phyloP scores from a whole-genome alignment of 2,329 filamentous ascomycete species.

The Dactylellina parvicollis region DNA sequence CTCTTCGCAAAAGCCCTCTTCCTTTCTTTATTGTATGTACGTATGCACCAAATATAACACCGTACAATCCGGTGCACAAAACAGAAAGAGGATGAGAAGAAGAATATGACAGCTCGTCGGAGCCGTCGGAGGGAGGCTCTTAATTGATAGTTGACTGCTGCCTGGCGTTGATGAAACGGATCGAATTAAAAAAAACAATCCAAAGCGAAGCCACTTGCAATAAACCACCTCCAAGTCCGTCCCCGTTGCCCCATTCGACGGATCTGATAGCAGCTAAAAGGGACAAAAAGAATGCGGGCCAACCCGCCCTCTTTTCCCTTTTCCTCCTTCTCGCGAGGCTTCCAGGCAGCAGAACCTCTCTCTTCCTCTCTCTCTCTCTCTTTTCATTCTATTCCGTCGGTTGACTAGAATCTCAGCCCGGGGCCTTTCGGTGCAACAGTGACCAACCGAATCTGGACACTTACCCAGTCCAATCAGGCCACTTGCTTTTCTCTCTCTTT shows the following conservation, averaged over 20 bases:
- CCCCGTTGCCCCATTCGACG: background rate
- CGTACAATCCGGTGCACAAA: no score
- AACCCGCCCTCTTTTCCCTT: background rate
- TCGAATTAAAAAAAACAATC: background rate
- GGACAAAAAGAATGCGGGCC: background rate
- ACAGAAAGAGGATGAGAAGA: no score
- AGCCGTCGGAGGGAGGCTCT: no score
- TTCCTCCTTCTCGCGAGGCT: constrained; percentile 7
- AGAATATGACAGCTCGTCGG: no score
- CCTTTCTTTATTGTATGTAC: no score
- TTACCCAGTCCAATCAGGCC: constrained; percentile 19
- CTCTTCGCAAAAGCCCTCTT: no score
- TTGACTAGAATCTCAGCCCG: no score
- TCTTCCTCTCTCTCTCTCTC: background rate
- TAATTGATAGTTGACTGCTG: background rate
- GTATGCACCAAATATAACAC: no score
- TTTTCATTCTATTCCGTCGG: no score
- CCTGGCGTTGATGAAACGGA: background rate
- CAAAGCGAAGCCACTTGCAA: no score
- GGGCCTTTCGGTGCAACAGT: constrained; percentile 2
- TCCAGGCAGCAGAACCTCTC: background rate
- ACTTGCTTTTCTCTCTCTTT: no score
- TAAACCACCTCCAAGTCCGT: background rate
- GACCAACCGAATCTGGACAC: constrained; percentile 20
- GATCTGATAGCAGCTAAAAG: background rate